Evolutionary conservation across 306 rosid genomes (phyloP).

Genomic region (Quercus dentata): DNA sequence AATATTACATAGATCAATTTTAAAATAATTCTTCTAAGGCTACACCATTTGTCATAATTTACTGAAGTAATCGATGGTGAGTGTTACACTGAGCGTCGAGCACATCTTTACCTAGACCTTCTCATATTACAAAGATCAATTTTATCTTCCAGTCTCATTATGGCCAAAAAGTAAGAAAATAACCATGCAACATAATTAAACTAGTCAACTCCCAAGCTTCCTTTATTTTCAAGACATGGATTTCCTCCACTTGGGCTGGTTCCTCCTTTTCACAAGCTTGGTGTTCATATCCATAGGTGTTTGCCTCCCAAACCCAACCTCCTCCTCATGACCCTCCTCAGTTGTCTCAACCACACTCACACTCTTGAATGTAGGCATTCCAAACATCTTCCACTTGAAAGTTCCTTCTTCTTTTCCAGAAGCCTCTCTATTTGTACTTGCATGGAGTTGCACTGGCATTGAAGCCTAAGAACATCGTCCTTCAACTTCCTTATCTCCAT

Average conservation of each 20-base stretch:
- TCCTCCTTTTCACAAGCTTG: slow-evolving; percentile 41
- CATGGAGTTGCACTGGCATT: slow-evolving; percentile 60
- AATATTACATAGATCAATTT: too few relatives aligned
- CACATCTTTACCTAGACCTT: too few relatives aligned
- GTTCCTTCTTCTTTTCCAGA: slow-evolving; percentile 50
- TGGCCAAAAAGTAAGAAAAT: background rate
- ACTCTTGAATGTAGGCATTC: slow-evolving; percentile 31
- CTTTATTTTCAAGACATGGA: slow-evolving; percentile 55
- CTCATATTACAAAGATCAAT: too few relatives aligned
- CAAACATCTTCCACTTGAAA: slow-evolving; percentile 74
- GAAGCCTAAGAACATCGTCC: slow-evolving; percentile 73
- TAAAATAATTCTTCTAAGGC: too few relatives aligned
- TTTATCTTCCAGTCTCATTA: too few relatives aligned
- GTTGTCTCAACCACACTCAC: slow-evolving; percentile 22
- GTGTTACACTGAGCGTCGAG: too few relatives aligned
- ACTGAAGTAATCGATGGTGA: too few relatives aligned
- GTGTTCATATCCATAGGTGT: slow-evolving; percentile 66
- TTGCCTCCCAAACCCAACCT: slow-evolving; percentile 42
- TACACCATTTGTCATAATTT: too few relatives aligned
- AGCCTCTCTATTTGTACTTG: slow-evolving; percentile 67
- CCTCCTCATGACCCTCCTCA: slow-evolving; percentile 25
- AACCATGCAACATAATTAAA: background rate
- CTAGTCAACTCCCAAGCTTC: background rate
- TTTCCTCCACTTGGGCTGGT: slow-evolving; percentile 66
- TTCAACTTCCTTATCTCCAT: slow-evolving; percentile 68